Conservation (phyloP, 2,329 filamentous ascomycete genomes). For the Aspergillus caelatus region DNA sequence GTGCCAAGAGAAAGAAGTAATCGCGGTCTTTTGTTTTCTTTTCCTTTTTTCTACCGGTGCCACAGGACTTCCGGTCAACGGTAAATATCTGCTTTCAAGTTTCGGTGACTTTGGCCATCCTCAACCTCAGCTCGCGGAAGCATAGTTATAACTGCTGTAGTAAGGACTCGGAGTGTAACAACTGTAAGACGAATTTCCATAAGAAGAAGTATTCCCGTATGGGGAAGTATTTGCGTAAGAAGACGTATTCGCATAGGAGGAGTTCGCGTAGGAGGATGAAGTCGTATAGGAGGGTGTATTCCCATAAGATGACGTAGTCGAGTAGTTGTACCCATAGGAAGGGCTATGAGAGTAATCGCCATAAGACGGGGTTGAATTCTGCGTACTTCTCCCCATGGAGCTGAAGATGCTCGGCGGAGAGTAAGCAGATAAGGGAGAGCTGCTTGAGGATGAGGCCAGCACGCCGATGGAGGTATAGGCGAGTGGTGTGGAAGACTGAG, state of each 20-base stretch:
- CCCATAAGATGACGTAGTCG: background rate
- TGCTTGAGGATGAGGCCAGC: background rate
- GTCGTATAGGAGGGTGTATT: background rate
- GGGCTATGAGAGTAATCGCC: background rate
- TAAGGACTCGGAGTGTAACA: conserved; percentile 2
- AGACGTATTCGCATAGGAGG: conserved; percentile 1
- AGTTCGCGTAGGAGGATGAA: background rate
- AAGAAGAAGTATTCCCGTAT: background rate
- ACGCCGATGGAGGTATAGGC: background rate
- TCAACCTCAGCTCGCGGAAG: conserved; percentile 16
- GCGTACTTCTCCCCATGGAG: conserved; percentile 1
- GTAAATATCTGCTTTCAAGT: background rate
- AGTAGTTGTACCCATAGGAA: background rate
- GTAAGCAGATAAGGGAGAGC: background rate
- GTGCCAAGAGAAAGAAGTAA: background rate
- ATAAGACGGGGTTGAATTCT: background rate
- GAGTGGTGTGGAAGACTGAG: background rate
- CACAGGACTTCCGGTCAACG: background rate
- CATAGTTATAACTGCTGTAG: conserved; percentile 3
- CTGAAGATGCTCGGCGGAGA: conserved; percentile 4
- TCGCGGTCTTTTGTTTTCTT: background rate
- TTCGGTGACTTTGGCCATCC: background rate
- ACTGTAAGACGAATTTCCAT: conserved; percentile 2
- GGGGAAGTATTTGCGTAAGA: background rate
- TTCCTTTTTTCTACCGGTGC: background rate